Conservation (phyloP, 306 rosid genomes). For the Alnus glutinosa region DNA sequence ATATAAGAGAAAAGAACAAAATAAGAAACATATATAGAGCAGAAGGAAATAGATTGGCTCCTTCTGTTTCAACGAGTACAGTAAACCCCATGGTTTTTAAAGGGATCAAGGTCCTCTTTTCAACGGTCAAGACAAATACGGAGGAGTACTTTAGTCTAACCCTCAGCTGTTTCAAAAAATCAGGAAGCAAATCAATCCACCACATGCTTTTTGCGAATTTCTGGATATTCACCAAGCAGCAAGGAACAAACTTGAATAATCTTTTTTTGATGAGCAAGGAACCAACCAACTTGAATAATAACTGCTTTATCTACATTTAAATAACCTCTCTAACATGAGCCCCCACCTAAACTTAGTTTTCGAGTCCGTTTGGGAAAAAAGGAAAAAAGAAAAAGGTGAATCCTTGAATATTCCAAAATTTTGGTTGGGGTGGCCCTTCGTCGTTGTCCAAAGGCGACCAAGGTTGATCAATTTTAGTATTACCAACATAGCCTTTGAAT, state of each 20-base stretch:
- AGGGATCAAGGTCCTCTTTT: no score
- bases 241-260: no score
- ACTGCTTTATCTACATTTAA: background rate
- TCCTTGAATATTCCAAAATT: no score
- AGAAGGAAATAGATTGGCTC: background rate
- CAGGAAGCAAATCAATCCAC: background rate
- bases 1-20: background rate
- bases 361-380: no score
- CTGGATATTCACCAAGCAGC: background rate
- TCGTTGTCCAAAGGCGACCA: no score
- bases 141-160: background rate
- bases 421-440: no score
- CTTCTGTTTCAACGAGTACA: background rate
- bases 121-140: background rate
- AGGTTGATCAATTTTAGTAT: no score
- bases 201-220: background rate
- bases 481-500: background rate
- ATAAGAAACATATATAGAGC: background rate
- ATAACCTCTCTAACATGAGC: background rate
- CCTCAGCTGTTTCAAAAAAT: background rate
- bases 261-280: no score
- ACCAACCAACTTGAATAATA: background rate
- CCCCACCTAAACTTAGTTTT: background rate
- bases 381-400: no score
- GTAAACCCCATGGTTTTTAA: background rate